Percentiles rank a stretch among this genome's conserved stretches.
phyloP scores from a whole-genome alignment of 2,329 filamentous ascomycete species.

The Orbilia oligospora region DNA sequence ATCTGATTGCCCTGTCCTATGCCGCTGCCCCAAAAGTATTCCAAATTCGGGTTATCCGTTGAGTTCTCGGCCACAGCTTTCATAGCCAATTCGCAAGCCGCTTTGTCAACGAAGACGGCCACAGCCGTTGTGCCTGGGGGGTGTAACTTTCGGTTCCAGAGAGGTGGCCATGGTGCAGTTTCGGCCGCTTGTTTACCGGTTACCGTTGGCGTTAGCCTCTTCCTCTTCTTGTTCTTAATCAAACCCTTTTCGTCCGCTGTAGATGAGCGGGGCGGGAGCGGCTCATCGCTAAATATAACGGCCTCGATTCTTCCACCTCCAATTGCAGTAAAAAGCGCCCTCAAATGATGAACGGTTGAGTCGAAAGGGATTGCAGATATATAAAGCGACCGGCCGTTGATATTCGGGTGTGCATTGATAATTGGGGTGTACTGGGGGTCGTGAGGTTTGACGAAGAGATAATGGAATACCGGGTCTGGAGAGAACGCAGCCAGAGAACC shows the following conservation, averaged over 20 bases:
- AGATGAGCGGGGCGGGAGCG: slow-evolving; percentile 66
- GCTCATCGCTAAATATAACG: slow-evolving; percentile 77
- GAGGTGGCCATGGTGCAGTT: slow-evolving; percentile 74
- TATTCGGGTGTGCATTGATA: slow-evolving; percentile 72
- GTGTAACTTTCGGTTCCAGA: slow-evolving; percentile 80
- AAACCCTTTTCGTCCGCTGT: slow-evolving; percentile 65
- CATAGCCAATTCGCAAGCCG: slow-evolving; percentile 81
- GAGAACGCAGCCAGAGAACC: slow-evolving; percentile 7
- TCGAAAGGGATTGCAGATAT: slow-evolving; percentile 91
- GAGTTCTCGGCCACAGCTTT: slow-evolving; percentile 78
- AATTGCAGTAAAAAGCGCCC: slow-evolving; percentile 81
- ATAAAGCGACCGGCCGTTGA: slow-evolving; percentile 85
- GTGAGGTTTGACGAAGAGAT: slow-evolving; percentile 88
- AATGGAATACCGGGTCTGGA: slow-evolving; percentile 76
- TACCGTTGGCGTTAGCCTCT: slow-evolving; percentile 66
- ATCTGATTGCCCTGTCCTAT: slow-evolving; percentile 71
- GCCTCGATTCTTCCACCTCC: slow-evolving; percentile 83
- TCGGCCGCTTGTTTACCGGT: slow-evolving; percentile 73
- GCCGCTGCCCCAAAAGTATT: slow-evolving; percentile 77
- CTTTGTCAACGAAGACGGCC: slow-evolving; percentile 85
- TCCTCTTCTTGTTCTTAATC: slow-evolving; percentile 70
- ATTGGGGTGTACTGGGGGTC: slow-evolving; percentile 73
- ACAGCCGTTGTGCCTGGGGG: slow-evolving; percentile 83
- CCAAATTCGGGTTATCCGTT: slow-evolving; percentile 72
- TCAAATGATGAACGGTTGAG: slow-evolving; percentile 82